Evolutionary conservation across 75 land plant species (phyloP).

Genomic region (Picea sitchensis): DNA sequence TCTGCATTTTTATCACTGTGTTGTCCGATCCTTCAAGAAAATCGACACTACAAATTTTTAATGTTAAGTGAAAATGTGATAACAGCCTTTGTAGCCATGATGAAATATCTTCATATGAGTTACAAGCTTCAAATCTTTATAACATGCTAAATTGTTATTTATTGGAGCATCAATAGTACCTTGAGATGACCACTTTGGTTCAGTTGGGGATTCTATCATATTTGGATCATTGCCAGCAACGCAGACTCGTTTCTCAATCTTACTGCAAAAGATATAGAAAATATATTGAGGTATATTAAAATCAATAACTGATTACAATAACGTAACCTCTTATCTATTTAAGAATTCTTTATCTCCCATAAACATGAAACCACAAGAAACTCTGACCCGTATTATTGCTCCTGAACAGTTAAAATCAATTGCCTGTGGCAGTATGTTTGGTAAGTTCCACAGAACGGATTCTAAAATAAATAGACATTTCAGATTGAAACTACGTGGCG

Average conservation of each 20-base stretch:
- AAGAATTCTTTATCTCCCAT: not conserved
- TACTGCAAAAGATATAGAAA: conserved; percentile 33
- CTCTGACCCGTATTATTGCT: not conserved
- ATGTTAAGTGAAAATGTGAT: not conserved
- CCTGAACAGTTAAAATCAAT: not conserved
- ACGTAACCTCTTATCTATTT: not conserved
- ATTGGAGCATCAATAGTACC: conserved; percentile 35
- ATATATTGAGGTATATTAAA: not conserved
- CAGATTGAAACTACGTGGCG: not conserved
- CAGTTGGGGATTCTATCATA: conserved; percentile 79
- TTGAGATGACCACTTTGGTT: conserved; percentile 93
- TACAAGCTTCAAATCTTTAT: not conserved
- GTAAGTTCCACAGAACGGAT: not conserved
- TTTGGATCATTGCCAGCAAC: conserved; percentile 76
- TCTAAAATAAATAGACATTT: not conserved
- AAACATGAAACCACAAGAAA: conserved; percentile 3
- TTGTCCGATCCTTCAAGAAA: not conserved
- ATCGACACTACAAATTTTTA: not conserved
- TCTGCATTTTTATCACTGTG: not conserved
- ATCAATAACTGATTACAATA: not conserved
- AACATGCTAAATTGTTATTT: not conserved
- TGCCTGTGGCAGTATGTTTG: not conserved
- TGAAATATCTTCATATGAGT: not conserved
- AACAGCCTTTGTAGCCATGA: not conserved
- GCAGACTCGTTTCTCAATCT: conserved; percentile 47